Conservation (phyloP, 495 filamentous ascomycete species). For the Penicillium canescens region DNA sequence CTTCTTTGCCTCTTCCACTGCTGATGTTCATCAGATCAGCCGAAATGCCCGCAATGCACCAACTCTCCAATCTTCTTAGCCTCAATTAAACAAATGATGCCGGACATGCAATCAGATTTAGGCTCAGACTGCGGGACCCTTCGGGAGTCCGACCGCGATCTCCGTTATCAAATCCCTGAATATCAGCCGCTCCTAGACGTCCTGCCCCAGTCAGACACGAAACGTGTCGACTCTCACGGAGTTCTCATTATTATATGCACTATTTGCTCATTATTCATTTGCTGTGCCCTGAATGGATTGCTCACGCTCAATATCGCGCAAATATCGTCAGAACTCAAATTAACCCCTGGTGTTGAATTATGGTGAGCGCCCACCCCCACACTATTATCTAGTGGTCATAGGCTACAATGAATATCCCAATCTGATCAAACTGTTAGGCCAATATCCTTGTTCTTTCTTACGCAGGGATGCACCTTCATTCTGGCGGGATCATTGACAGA, state of each 20-base stretch:
- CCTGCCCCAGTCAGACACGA: neutral
- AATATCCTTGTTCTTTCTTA: constrained; percentile 43
- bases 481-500: constrained; percentile 53
- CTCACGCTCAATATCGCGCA: constrained; percentile 46
- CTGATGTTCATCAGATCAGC: no score
- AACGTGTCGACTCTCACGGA: neutral
- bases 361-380: constrained; percentile 31
- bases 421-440: constrained; percentile 28
- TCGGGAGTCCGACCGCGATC: constrained; percentile 10
- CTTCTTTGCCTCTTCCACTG: neutral
- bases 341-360: constrained; percentile 33
- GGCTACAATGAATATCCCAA: neutral
- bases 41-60: neutral
- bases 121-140: neutral
- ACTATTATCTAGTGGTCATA: neutral
- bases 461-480: constrained; percentile 46
- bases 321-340: constrained; percentile 40
- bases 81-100: neutral
- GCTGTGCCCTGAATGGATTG: neutral
- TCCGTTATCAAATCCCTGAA: constrained; percentile 1
- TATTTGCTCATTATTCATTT: neutral
- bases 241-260: constrained; percentile 3
- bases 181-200: constrained; percentile 4
- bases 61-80: no score
- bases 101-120: neutral